Base-by-base conservation (phyloP, 1,139 yeast species). In the Geotrichum bryndzae region DNA sequence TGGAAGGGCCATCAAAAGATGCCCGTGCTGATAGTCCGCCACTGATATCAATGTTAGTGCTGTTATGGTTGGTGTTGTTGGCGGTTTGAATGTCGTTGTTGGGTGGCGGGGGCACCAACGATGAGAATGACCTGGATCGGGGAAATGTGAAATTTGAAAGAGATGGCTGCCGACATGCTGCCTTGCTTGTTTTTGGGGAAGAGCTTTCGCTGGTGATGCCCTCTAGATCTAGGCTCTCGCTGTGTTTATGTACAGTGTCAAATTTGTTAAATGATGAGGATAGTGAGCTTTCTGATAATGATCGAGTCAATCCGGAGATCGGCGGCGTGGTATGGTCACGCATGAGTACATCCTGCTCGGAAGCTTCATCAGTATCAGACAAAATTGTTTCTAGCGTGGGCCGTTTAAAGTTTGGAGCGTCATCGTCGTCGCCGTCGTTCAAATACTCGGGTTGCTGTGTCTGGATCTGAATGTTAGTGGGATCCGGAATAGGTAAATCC, bases 51-150 rank as follows among this genome's bases (percentile, higher is more conserved):
- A 15, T n/a, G 6, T 15, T 15, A 41, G n/a, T 15, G 46, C 18
- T 41, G 22, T 11, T 41, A 3, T 41, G 15, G n/a, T 13, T 41
- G 15, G 6, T 41, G 6, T 41, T 41, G 46, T 15, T 41, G 46
- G 18, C 46, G 22, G 46, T 41, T 41, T 41, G 46, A 41, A 41
- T 41, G 22, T 41, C 62, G 18, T 53, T 56, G 22, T 48, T 51
- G 2, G 62, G 62, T 5, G 56, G 53, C 10, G 62, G 62, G 2
- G 62, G 62, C n/a, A 60, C 50, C 8, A 60, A n/a, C 18, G 59
- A 56, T 7, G 59, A 55, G 23, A 51, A 60, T 3, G 59, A 55
- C n/a, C 48, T 52, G 27, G 62, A 56, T 22, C 59, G 55, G 13
- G 58, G 56, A 35, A 60, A 60, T 11, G 45, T 4, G 23, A 48